Conservation (phyloP, 176 grass and related monocot species). For the Saccharum spontaneum region DNA sequence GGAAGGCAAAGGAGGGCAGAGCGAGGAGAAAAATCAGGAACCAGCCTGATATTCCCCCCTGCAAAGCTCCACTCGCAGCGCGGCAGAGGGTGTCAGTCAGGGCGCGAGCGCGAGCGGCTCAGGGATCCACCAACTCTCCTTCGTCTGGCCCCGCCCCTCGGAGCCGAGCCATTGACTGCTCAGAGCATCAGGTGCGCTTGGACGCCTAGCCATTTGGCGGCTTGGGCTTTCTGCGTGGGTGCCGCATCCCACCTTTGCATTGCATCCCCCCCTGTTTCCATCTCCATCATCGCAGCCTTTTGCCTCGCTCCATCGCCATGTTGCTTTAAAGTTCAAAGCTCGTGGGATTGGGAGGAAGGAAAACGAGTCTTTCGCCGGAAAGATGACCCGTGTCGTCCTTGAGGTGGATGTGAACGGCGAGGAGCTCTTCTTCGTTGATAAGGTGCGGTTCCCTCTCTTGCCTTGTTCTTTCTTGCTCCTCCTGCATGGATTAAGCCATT, state of each 20-base stretch:
- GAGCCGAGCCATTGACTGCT: conserved; percentile 44
- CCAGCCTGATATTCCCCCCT: conserved; percentile 29
- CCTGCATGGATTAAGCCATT: conserved; percentile 22
- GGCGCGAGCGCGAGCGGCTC: background rate
- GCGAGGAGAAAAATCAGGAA: conserved; percentile 25
- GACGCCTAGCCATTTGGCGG: conserved; percentile 43
- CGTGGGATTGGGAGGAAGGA: background rate
- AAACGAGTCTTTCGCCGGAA: conserved; percentile 16
- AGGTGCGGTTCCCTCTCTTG: conserved; percentile 27
- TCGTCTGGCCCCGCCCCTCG: conserved; percentile 10
- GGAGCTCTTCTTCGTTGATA: conserved; percentile 79
- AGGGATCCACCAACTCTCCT: conserved; percentile 49
- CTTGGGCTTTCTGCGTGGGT: conserved; percentile 51
- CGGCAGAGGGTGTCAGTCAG: conserved; percentile 29
- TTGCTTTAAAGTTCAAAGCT: conserved; percentile 39
- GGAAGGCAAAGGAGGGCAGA: background rate
- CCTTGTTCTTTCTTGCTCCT: background rate
- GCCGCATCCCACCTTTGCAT: conserved; percentile 26
- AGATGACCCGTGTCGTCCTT: conserved; percentile 68
- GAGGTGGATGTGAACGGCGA: conserved; percentile 86
- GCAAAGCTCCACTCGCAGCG: conserved; percentile 49
- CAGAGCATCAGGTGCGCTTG: conserved; percentile 13
- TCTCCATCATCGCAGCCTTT: conserved; percentile 49
- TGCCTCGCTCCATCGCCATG: conserved; percentile 8
- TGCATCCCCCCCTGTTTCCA: conserved; percentile 38